Conservation (phyloP, 2,329 filamentous ascomycete genomes). For the Fonsecaea erecta region DNA sequence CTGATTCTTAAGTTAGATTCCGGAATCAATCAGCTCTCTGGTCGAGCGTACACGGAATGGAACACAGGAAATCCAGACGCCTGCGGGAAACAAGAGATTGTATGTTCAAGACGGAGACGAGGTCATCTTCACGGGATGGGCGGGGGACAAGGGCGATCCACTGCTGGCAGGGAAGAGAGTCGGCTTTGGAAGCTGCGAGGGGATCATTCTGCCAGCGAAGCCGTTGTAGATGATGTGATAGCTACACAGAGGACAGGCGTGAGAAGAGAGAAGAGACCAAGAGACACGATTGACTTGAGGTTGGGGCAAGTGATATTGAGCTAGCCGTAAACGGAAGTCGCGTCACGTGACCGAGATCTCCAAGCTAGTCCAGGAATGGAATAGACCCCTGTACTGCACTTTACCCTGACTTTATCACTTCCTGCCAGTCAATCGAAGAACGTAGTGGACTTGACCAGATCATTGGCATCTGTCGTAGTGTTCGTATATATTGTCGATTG, state of each 20-base stretch:
- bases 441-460: too few species aligned
- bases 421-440: too few species aligned
- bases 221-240: neutral
- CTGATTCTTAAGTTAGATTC: conserved; percentile 3
- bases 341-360: neutral
- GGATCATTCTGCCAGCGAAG: conserved; percentile 7
- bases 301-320: neutral
- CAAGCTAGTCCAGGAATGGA: neutral
- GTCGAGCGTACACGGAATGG: conserved; percentile 18
- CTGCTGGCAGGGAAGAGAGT: neutral
- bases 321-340: neutral
- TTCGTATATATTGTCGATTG: too few species aligned
- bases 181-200: conserved; percentile 4
- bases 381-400: neutral
- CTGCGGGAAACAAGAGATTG: conserved; percentile 8
- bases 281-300: neutral
- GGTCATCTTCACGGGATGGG: conserved; percentile 15
- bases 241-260: neutral
- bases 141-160: conserved; percentile 8
- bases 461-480: too few species aligned
- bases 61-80: conserved; percentile 3
- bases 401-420: neutral
- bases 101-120: conserved; percentile 18
- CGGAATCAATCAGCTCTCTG: conserved; percentile 14
- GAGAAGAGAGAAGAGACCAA: neutral